Conservation (phyloP, 768 basidiomycete species). For the Hericium coralloides region DNA sequence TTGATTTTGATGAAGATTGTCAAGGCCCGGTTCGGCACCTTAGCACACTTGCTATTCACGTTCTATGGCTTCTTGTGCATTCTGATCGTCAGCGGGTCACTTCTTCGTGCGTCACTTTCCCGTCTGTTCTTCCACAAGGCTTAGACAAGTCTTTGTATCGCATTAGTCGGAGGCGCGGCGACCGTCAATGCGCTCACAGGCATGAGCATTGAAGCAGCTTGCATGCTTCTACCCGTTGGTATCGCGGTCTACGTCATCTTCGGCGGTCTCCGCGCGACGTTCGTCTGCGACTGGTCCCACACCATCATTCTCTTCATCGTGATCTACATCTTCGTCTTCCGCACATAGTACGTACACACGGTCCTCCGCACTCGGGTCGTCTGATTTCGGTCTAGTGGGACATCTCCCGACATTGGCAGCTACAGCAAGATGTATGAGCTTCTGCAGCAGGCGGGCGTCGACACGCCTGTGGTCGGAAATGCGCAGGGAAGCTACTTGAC, state of each 20-base stretch:
- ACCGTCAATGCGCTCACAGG: constrained; percentile 32
- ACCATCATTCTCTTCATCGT: constrained; percentile 29
- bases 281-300: constrained; percentile 21
- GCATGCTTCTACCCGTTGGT: constrained; percentile 31
- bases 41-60: constrained; percentile 38
- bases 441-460: constrained; percentile 33
- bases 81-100: constrained; percentile 40
- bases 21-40: constrained; percentile 37
- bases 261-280: constrained; percentile 27
- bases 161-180: constrained; percentile 25
- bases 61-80: constrained; percentile 45
- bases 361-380: neutral
- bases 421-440: constrained; percentile 36
- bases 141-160: neutral
- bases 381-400: neutral
- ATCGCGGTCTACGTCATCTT: constrained; percentile 30
- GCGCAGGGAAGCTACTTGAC: constrained; percentile 44
- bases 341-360: constrained; percentile 20
- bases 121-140: neutral
- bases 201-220: constrained; percentile 30
- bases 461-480: constrained; percentile 42
- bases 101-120: constrained; percentile 30
- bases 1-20: constrained; percentile 28
- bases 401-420: constrained; percentile 25
- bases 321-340: constrained; percentile 23